phyloP scores from a whole-genome alignment of 2,329 filamentous ascomycete species.

The Sarocladium strictum region DNA sequence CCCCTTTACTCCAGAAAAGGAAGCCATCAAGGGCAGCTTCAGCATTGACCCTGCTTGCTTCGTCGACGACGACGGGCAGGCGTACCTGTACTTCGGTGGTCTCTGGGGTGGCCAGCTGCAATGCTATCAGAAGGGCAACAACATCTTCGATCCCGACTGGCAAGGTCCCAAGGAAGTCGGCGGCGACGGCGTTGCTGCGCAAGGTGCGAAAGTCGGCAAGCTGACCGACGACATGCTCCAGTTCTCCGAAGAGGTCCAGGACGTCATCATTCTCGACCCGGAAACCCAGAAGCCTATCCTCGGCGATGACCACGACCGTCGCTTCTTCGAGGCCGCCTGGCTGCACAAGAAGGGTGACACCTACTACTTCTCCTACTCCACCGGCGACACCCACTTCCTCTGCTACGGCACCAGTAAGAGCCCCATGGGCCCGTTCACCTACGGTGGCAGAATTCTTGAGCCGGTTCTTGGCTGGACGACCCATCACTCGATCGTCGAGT shows the following conservation, averaged over 20 bases:
- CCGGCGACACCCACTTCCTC: constrained; percentile 70
- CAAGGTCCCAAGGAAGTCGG: constrained; percentile 53
- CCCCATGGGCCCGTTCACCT: constrained; percentile 68
- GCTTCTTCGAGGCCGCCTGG: constrained; percentile 80
- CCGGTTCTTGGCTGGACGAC: constrained; percentile 78
- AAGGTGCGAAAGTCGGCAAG: constrained; percentile 61
- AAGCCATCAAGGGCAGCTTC: constrained; percentile 62
- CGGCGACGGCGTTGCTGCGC: constrained; percentile 48
- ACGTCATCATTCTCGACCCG: constrained; percentile 58
- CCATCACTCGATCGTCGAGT: constrained; percentile 74
- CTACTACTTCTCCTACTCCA: constrained; percentile 76
- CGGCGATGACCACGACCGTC: constrained; percentile 64
- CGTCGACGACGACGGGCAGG: constrained; percentile 49
- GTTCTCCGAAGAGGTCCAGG: constrained; percentile 49
- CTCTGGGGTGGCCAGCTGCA: constrained; percentile 78
- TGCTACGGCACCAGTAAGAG: constrained; percentile 60
- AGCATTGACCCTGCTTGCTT: constrained; percentile 74
- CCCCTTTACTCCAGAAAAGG: constrained; percentile 60
- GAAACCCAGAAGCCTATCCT: constrained; percentile 53
- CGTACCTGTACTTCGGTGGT: constrained; percentile 63
- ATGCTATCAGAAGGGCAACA: constrained; percentile 57
- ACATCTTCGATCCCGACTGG: constrained; percentile 50
- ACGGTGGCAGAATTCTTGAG: constrained; percentile 64
- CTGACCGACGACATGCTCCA: constrained; percentile 60
- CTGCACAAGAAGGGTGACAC: constrained; percentile 64